These are phyloP conservation scores for Mucor velutinosus DNA, from an alignment of 371 early-diverging fungal genomes.

Conservation along the genomic window DNA sequence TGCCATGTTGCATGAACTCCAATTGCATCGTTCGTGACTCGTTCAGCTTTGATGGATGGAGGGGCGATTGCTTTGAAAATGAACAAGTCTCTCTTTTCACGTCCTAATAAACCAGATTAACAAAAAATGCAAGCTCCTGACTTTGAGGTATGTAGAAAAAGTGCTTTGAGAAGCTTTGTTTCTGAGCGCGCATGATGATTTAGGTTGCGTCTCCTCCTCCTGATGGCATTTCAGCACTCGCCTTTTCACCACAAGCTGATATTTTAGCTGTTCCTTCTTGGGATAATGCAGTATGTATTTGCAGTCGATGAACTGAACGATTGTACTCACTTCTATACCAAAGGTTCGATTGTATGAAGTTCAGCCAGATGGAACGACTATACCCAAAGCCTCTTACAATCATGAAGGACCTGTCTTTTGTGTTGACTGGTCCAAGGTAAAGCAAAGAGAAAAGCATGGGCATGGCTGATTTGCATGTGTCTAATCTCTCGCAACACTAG, in stretches of 20 bases:
- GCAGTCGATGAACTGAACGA: background rate
- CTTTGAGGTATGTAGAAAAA: constrained; percentile 6
- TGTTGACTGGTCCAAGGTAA: constrained; percentile 87
- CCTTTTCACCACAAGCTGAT: constrained; percentile 79
- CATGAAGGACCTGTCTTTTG: constrained; percentile 89
- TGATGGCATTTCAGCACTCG: constrained; percentile 77
- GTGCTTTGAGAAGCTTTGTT: background rate
- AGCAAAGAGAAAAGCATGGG: background rate
- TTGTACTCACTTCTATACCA: background rate
- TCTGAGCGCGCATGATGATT: background rate
- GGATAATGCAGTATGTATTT: constrained; percentile 77
- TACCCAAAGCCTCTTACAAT: constrained; percentile 76
- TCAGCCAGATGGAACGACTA: constrained; percentile 67
- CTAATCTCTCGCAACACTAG: background rate
- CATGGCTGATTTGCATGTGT: background rate
- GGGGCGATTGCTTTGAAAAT: background rate
- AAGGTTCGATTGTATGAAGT: constrained; percentile 93
- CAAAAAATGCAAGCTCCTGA: constrained; percentile 13
- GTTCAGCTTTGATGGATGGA: background rate
- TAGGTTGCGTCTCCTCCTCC: constrained; percentile 68
- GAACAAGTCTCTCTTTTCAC: background rate
- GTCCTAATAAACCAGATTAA: background rate
- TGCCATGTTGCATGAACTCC: too few species aligned
- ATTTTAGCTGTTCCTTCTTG: constrained; percentile 85
- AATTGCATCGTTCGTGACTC: background rate